These are phyloP conservation scores for Fusarium fracticaudum DNA, from an alignment of 2,329 filamentous ascomycete species.

Conservation along the genomic window DNA sequence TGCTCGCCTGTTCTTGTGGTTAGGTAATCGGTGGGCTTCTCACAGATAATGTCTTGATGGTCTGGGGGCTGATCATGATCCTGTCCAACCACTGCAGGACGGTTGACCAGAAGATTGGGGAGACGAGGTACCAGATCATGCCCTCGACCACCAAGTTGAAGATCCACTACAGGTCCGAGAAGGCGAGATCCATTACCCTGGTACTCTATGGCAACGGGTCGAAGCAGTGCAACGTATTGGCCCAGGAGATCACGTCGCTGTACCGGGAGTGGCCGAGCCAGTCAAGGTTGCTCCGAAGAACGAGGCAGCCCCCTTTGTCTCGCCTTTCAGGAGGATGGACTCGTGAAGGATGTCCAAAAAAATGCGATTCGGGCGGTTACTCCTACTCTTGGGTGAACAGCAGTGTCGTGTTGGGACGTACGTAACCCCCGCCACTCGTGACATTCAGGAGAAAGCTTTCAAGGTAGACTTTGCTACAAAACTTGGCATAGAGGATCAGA, in stretches of 20 bases:
- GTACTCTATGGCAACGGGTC: background rate
- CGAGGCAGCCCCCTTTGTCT: background rate
- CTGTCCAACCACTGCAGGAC: background rate
- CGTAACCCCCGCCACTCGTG: background rate
- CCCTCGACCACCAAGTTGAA: background rate
- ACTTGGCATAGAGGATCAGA: background rate
- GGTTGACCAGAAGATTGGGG: background rate
- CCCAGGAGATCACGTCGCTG: background rate
- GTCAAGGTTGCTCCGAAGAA: rapidly evolving
- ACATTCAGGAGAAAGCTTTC: background rate
- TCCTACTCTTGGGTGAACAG: background rate
- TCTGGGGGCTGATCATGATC: slow-evolving; percentile 54
- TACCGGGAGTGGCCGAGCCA: rapidly evolving
- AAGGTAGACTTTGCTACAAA: background rate
- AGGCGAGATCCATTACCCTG: background rate
- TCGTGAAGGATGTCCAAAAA: background rate
- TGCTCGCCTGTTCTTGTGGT: slow-evolving; percentile 72
- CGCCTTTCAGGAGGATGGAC: rapidly evolving
- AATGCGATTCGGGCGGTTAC: background rate
- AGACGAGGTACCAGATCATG: rapidly evolving
- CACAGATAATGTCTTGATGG: slow-evolving; percentile 59
- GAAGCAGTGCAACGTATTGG: rapidly evolving
- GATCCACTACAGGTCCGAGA: rapidly evolving
- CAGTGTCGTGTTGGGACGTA: rapidly evolving
- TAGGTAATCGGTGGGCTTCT: slow-evolving; percentile 63